Evolutionary conservation across 768 basidiomycete genomes (phyloP), one percentile per base, ranked within the genome.

Genomic region (Cystofilobasidium bisporidii): DNA sequence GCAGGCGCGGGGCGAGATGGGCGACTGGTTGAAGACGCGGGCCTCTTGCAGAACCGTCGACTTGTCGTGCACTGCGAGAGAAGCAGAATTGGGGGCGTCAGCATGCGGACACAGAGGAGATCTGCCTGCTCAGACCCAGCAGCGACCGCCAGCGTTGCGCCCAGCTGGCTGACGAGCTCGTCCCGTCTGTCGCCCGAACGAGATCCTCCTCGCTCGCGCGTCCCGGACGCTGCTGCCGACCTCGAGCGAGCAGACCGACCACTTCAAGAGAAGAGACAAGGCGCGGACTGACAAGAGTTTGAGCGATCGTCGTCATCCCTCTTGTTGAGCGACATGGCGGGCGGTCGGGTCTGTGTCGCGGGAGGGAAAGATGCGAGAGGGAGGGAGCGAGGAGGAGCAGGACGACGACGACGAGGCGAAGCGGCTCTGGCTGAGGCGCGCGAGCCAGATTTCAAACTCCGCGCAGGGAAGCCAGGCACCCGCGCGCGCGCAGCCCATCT

Each of bases 21-120:
- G 96, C 22, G 94, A 96, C 76, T 98, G 94, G 80, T 99, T 98
- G 86, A 99, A 99, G 67, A 92, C 88, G 72, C 96, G 86, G 69
- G 96, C 93, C 78, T 99, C 96, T 78, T 98, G 96, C 72, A 98
- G 88, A 72, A 98, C 88, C 0, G 94, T 96, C 26, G 91, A 93
- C 79, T 98, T 98, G 82, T 97, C 94, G 80, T 78, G 76, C n/a
- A 69, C 68, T 69, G 33, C 11, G n/a, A 8, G 61, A 36, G 6
- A 36, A 12, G 12, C 36, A 5, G 36, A 12, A 12, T 12, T 6
- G 12, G 36, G 36, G 36, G 36, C 36, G 36, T 36, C 41, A 43
- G 41, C 41, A 15, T 3, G n/a, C n/a, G n/a, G n/a, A n/a, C n/a
- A n/a, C n/a, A n/a, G n/a, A n/a, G n/a, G n/a, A n/a, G n/a, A n/a